Evolutionary conservation across 352 stramenopile genomes (phyloP), one percentile per base, ranked within the genome.

Genomic region (Pilasporangium apinafurcum): DNA sequence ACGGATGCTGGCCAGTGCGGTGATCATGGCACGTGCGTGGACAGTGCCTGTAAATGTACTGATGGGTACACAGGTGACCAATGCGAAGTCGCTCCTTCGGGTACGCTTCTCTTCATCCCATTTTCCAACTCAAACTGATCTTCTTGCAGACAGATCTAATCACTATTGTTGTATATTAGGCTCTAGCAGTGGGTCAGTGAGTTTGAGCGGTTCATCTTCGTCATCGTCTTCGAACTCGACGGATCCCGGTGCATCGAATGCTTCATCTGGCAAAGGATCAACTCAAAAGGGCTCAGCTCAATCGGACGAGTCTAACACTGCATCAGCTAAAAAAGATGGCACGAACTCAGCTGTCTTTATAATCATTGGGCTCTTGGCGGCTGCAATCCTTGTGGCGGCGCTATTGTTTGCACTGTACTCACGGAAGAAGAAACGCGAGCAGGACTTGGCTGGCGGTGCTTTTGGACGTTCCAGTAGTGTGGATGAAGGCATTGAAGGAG

Each of bases 361-460:
- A 48, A 65, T 84, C 49, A 66, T 90, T 29, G 74, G 60, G 26
- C 46, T 88, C 8, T 43, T 91, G 39, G 72, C 67, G 9, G 75
- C 66, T 20, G 59, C 71, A 31, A 69, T 90, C 33, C 58, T 93
- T 29, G 47, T 90, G 3, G 72, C 58, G 14, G 78, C 74, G 4
- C 59, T 89, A 36, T 51, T 80, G 26, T 91, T 93, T 43, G 76
- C 78, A 30, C 60, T 88, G 40, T 76, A 86, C 59, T 77, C 79
- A 30, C 60, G 74, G 27, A 86, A 79, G 64, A 86, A 79, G 59
- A 67, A 61, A 31, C 80, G 71, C 22, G 52, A 84, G 44, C 60
- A 83, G 34, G 74, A 86, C 29, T 57, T 68, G 16, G 69, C 59
- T 2, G 59, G 40, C n/a, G 55, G 59, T 21, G 59, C 56, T 27